phyloP scores from a whole-genome alignment of 2,329 filamentous ascomycete species.

The Parasarocladium wereldwijsianum region DNA sequence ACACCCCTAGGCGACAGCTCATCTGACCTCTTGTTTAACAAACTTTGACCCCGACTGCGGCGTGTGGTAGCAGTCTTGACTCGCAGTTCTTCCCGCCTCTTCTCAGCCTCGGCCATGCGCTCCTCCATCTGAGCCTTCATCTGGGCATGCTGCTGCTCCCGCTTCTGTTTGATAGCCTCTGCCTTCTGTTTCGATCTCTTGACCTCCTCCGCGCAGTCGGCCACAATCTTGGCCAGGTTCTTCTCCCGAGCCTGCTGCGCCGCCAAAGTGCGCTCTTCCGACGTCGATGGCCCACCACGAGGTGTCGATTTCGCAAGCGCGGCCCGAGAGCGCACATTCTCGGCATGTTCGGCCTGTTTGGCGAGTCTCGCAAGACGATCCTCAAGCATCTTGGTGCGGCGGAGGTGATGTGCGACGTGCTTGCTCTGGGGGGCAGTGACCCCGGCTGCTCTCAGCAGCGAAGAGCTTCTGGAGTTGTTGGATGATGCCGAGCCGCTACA shows the following conservation, averaged over 20 bases:
- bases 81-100: slow-evolving; percentile 49
- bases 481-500: slow-evolving; percentile 53
- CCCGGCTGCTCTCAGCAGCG: slow-evolving; percentile 36
- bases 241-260: slow-evolving; percentile 67
- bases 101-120: slow-evolving; percentile 63
- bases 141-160: slow-evolving; percentile 57
- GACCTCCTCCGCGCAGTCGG: slow-evolving; percentile 70
- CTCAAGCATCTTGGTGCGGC: slow-evolving; percentile 67
- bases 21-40: slow-evolving; percentile 32
- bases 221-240: slow-evolving; percentile 68
- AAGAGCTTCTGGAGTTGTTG: slow-evolving; percentile 43
- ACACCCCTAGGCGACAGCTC: slow-evolving; percentile 32
- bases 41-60: slow-evolving; percentile 38
- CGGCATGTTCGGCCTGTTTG: slow-evolving; percentile 66
- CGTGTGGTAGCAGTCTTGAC: slow-evolving; percentile 36
- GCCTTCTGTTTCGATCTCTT: slow-evolving; percentile 71
- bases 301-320: slow-evolving; percentile 58
- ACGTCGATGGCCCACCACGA: slow-evolving; percentile 46
- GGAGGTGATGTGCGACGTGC: slow-evolving; percentile 63
- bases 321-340: slow-evolving; percentile 66
- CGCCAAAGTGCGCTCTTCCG: slow-evolving; percentile 63
- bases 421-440: slow-evolving; percentile 52
- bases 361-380: slow-evolving; percentile 67
- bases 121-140: slow-evolving; percentile 66
- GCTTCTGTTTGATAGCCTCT: slow-evolving; percentile 66